Conservation (phyloP, 1,139 yeast genomes). For the Diutina rugosa region DNA sequence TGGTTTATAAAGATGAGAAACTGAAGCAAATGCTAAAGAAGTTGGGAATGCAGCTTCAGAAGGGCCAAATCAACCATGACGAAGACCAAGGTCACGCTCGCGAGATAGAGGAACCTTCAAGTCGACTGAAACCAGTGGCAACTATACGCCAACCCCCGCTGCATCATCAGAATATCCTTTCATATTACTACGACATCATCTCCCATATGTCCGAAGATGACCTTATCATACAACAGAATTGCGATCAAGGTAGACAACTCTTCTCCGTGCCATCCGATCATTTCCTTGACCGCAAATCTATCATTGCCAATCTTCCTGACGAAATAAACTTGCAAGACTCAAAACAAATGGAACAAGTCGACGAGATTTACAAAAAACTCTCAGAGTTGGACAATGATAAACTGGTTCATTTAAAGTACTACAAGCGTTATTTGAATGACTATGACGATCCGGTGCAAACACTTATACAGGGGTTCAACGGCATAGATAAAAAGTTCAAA, state of each 20-base stretch:
- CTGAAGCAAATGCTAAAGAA: slow-evolving; percentile 1
- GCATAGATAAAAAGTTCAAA: slow-evolving; percentile 24
- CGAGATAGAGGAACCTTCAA: background rate
- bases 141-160: background rate
- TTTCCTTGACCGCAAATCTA: slow-evolving; percentile 21
- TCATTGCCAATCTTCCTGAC: slow-evolving; percentile 25
- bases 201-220: slow-evolving; percentile 29
- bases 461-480: slow-evolving; percentile 2
- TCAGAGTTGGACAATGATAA: slow-evolving; percentile 24
- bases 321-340: slow-evolving; percentile 22
- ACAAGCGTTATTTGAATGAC: slow-evolving; percentile 18
- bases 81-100: background rate
- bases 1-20: background rate
- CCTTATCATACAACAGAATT: slow-evolving; percentile 21
- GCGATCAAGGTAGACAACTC: slow-evolving; percentile 25
- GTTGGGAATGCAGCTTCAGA: background rate
- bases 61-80: background rate
- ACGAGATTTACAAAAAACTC: slow-evolving; percentile 19
- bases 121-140: background rate
- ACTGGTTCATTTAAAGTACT: slow-evolving; percentile 26
- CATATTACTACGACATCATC: slow-evolving; percentile 15
- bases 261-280: slow-evolving; percentile 23
- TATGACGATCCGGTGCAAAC: slow-evolving; percentile 13
- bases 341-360: slow-evolving; percentile 14
- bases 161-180: background rate